Percentiles rank a stretch among this genome's conserved stretches.
Conservation (phyloP, 1,284 basidiomycete species). For the Porogramme epimiltina region DNA sequence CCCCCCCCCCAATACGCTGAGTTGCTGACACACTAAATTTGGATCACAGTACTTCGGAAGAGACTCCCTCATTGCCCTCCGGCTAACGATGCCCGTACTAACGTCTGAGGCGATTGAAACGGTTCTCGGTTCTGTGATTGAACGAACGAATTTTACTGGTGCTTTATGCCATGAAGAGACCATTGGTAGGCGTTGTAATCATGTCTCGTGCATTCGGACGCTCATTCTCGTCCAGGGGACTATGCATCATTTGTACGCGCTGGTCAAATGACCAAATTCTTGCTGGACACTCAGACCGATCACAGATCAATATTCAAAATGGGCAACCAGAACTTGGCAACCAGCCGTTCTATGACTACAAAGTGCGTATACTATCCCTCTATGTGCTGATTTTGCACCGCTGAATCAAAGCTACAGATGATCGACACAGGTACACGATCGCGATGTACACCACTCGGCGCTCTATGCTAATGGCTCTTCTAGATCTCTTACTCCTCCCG, state of each 20-base stretch:
- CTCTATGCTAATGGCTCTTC: background rate
- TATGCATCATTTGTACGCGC: conserved; percentile 16
- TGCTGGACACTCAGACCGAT: background rate
- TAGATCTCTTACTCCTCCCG: conserved; percentile 44
- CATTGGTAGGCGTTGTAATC: conserved; percentile 22
- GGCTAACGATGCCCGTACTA: conserved; percentile 41
- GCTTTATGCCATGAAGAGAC: conserved; percentile 49
- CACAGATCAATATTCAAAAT: conserved; percentile 37
- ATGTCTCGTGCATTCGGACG: too few relatives aligned
- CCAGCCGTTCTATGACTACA: conserved; percentile 42
- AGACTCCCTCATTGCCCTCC: conserved; percentile 44
- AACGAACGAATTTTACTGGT: conserved; percentile 41
- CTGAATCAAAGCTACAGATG: conserved; percentile 5
- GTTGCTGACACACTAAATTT: too few relatives aligned
- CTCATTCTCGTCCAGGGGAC: conserved; percentile 7
- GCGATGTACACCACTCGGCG: too few relatives aligned
- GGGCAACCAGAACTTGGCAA: conserved; percentile 40
- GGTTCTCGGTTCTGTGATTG: conserved; percentile 43
- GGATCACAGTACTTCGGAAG: conserved; percentile 36
- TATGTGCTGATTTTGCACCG: background rate
- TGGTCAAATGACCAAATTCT: too few relatives aligned
- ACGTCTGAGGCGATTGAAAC: conserved; percentile 42
- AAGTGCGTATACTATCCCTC: conserved; percentile 12
- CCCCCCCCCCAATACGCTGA: too few relatives aligned
- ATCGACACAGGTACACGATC: conserved; percentile 11